A percentile compares a stretch with the other conserved stretches of the same genome.
These are phyloP conservation scores for Gnaphalium uliginosum DNA, from an alignment of 129 eudicot species.

Conservation along the genomic window DNA sequence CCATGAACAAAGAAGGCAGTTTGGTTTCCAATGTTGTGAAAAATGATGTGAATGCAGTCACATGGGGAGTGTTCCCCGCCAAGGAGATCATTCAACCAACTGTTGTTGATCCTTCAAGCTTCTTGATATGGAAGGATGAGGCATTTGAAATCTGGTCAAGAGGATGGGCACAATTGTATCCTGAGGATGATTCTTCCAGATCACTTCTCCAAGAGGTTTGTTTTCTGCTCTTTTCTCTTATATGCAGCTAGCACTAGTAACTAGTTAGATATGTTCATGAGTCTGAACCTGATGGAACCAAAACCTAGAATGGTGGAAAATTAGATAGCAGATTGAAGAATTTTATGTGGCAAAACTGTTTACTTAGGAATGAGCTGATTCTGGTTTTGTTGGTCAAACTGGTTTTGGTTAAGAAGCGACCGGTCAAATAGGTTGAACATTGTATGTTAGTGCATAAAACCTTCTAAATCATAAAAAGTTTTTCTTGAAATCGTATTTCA, in stretches of 20 bases:
- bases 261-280: not conserved
- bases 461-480: not conserved
- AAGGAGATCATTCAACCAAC: constrained; percentile 95
- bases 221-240: constrained; percentile 7
- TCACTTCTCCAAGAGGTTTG: constrained; percentile 79
- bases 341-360: not conserved
- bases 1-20: constrained; percentile 72
- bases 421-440: not conserved
- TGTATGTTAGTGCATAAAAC: not conserved
- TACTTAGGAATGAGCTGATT: no score
- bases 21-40: constrained; percentile 57
- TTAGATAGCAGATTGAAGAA: not conserved
- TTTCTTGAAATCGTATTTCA: not conserved
- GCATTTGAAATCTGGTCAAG: constrained; percentile 94
- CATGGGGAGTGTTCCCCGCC: constrained; percentile 98
- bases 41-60: constrained; percentile 81
- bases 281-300: not conserved
- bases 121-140: constrained; percentile 90
- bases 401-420: not conserved
- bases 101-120: constrained; percentile 84
- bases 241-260: not conserved
- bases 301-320: not conserved
- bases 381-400: no score
- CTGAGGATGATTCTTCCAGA: constrained; percentile 67
- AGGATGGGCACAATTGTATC: constrained; percentile 88